Base-by-base conservation (phyloP, 345 rosid species). In the Brassica rapa region DNA sequence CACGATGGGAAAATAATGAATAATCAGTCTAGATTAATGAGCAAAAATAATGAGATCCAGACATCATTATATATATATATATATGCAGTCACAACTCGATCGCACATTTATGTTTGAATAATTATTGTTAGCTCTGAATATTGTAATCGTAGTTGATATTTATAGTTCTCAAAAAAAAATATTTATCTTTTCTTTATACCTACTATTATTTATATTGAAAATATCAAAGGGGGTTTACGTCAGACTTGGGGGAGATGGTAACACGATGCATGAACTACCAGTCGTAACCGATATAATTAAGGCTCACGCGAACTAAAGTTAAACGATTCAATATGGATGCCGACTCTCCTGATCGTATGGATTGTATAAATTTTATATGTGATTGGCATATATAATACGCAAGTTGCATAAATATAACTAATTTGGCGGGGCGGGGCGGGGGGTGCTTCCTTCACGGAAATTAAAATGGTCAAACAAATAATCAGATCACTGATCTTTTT, bases 221-320 rank as follows among this genome's bases (percentile, higher is more conserved):
- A 61, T 19, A 73, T 49, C 59, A 61, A 12, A 62, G 59, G 82
- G 82, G 21, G 82, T 79, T 79, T 51, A 79, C 82, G 82, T 73
- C 82, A 68, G 60, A 73, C 65, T 24, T 73, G 77, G 68, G 66
- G 62, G 76, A 57, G 68, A 57, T 72, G 59, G 62, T 59, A 78
- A 78, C 68, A 72, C 68, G 72, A 66, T 5, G 51, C 69, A 72
- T 66, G 72, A 67, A 16, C 56, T 49, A 49, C 19, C 56, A 49
- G 56, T 49, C 7, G 19, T 5, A 14, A 46, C 53, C 53, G 6
- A 46, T 43, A 27, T 62, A 61, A 14, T n/a, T 49, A 59, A 59
- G 67, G 63, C 77, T 60, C 77, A 65, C 72, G 23, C 6, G 62
- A 57, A 57, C 68, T 19, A 35, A 57, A 39, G 49, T 77, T 64